Evolutionary conservation across 768 basidiomycete genomes (phyloP).

Genomic region (Asterophora lycoperdoides): DNA sequence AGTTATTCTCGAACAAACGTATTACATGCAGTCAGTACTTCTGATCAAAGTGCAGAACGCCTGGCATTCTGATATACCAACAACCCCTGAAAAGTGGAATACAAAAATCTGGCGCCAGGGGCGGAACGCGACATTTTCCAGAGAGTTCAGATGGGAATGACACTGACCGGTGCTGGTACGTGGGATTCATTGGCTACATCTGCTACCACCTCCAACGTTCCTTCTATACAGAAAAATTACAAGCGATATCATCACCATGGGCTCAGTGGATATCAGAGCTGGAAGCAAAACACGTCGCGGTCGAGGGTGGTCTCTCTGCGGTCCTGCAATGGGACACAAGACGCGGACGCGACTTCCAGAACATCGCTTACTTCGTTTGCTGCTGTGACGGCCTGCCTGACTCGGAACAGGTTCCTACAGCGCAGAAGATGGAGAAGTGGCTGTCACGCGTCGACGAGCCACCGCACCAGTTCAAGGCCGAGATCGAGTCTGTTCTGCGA

Average conservation of each 20-base stretch:
- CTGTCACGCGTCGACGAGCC: conserved; percentile 41
- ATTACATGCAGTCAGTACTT: conserved; percentile 61
- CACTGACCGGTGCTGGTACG: conserved; percentile 67
- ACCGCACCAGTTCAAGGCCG: conserved; percentile 42
- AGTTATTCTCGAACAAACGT: conserved; percentile 46
- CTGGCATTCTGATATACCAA: neutral
- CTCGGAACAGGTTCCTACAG: conserved; percentile 46
- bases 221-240: conserved; percentile 59
- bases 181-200: neutral
- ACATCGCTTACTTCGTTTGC: conserved; percentile 64
- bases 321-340: conserved; percentile 59
- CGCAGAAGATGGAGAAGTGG: conserved; percentile 55
- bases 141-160: conserved; percentile 76
- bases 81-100: conserved; percentile 52
- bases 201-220: neutral
- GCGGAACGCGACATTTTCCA: conserved; percentile 79
- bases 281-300: conserved; percentile 51
- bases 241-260: conserved; percentile 72
- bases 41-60: neutral
- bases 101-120: conserved; percentile 46
- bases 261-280: conserved; percentile 62
- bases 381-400: conserved; percentile 56
- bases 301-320: conserved; percentile 53
- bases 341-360: conserved; percentile 75
- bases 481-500: conserved; percentile 50